A percentile compares a stretch with the other conserved stretches of the same genome.
These are phyloP conservation scores for Lipomyces orientalis DNA, from an alignment of 805 yeast genomes.

Conservation along the genomic window DNA sequence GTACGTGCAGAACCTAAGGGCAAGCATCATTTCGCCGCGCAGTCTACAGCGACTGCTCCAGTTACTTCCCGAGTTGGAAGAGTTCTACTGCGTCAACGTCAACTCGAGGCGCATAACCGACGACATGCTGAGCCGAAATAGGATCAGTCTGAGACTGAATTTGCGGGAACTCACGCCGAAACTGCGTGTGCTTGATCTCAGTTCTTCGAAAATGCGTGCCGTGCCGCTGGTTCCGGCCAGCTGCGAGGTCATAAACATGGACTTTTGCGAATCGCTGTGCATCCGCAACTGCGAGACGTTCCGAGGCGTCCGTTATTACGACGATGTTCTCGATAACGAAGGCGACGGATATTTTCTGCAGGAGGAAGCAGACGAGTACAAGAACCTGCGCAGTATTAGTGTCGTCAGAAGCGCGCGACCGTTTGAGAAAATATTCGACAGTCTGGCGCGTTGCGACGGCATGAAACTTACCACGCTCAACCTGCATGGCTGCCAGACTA, in stretches of 20 bases:
- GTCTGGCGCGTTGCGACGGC: slow-evolving; percentile 20
- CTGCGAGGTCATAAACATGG: slow-evolving; percentile 18
- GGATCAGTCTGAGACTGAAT: slow-evolving; percentile 20
- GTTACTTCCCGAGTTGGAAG: slow-evolving; percentile 19
- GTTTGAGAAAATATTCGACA: slow-evolving; percentile 19
- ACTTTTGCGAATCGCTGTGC: slow-evolving; percentile 13
- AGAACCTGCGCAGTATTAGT: slow-evolving; percentile 8
- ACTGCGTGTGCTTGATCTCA: slow-evolving; percentile 10
- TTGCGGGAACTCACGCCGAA: slow-evolving; percentile 21
- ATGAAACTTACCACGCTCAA: slow-evolving; percentile 8
- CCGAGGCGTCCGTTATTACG: slow-evolving; percentile 19
- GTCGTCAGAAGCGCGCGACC: slow-evolving; percentile 3
- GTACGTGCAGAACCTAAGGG: slow-evolving; percentile 1
- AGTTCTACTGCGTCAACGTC: slow-evolving; percentile 15
- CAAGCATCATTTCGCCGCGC: slow-evolving; percentile 8
- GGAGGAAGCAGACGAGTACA: slow-evolving; percentile 18
- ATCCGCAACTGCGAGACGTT: slow-evolving; percentile 19
- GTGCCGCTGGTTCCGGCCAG: slow-evolving; percentile 19
- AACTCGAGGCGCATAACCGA: slow-evolving; percentile 17
- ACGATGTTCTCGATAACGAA: slow-evolving; percentile 27
- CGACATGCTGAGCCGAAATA: slow-evolving; percentile 19
- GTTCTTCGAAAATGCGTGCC: slow-evolving; percentile 18
- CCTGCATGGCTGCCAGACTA: slow-evolving; percentile 18
- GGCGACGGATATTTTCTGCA: slow-evolving; percentile 26
- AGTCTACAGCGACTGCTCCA: slow-evolving; percentile 19